Evolutionary conservation across 106 monocot species (phyloP).

Genomic region (Dioscorea dumetorum): DNA sequence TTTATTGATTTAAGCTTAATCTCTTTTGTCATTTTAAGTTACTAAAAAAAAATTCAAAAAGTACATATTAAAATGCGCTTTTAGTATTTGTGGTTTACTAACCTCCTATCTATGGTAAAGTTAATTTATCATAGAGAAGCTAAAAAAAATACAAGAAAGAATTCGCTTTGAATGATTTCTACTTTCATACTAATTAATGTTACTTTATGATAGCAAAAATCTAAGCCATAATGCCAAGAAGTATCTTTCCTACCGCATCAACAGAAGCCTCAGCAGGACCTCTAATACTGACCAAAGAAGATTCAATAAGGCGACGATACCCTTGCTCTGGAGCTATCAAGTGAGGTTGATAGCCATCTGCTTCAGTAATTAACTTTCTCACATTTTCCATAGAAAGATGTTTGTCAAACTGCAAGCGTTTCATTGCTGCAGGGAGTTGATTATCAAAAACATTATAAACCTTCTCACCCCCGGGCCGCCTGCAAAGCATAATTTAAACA

Average conservation of each 20-base stretch:
- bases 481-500: constrained; percentile 19
- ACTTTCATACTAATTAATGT: too few relatives aligned
- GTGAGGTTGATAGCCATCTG: constrained; percentile 99
- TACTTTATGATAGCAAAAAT: too few relatives aligned
- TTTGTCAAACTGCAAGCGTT: constrained; percentile 96
- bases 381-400: constrained; percentile 99
- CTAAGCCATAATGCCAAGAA: not conserved
- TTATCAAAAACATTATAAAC: constrained; percentile 95
- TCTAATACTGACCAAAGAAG: constrained; percentile 74
- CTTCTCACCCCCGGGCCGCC: constrained; percentile 96
- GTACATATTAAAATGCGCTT: too few relatives aligned
- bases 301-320: constrained; percentile 94
- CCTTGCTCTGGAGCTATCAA: constrained; percentile 99
- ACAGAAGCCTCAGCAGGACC: constrained; percentile 98
- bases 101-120: too few relatives aligned
- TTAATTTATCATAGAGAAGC: too few relatives aligned
- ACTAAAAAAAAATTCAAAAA: too few relatives aligned
- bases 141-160: too few relatives aligned
- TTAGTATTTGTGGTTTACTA: too few relatives aligned
- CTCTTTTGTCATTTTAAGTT: too few relatives aligned
- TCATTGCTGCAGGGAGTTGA: constrained; percentile 94
- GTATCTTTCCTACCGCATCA: constrained; percentile 66
- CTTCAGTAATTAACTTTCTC: constrained; percentile 89
- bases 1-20: too few relatives aligned
- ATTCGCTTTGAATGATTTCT: too few relatives aligned